Evolutionary conservation across 1,284 basidiomycete species (phyloP), one percentile per base, ranked within the genome.

Genomic region (Macrocystidia cucumis): DNA sequence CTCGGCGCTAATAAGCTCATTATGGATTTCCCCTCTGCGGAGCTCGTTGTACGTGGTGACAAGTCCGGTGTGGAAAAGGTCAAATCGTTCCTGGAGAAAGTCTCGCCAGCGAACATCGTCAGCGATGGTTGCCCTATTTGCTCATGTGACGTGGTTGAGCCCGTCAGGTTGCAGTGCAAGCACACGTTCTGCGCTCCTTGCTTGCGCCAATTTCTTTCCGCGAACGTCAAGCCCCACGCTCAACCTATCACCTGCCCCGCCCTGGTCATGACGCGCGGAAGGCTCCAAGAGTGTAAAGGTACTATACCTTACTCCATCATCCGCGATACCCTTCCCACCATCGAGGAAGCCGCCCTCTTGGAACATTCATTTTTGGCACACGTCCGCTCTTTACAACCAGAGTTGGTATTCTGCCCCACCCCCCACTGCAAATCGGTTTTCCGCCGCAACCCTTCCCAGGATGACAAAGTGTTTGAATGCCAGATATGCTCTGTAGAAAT

Each of bases 111-210:
- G 18, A 7, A 5, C 5, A 30, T 32, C 9, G 14, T 11, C 12
- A n/a, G 16, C 9, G 14, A 23, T 14, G 17, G 43, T 18, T 74
- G 69, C 41, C 63, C 62, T 3, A 55, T 72, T 24, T 70, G 65
- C 44, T 57, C 63, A 35, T 60, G 62, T 40, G 48, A 51, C 18
- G 47, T 62, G 17, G 48, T 52, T 11, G 50, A 63, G 23, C 55
- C 62, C 4, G 44, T 68, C 37, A 47, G 47, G 30, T 47, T 75
- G 38, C 47, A 52, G 16, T 76, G 73, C 47, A 56, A 57, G 9
- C 73, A 77, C 48, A 42, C 46, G 23, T 76, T 74, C 47, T 76
- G 73, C 52, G 55, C 43, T 14, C 25, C 50, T n/a, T 77, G 74
- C 47, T 54, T 76, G 28, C 54, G 59, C 36, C 56, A 63, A 35